Evolutionary conservation across 345 rosid genomes (phyloP).

Genomic region (Eucalyptus grandis): DNA sequence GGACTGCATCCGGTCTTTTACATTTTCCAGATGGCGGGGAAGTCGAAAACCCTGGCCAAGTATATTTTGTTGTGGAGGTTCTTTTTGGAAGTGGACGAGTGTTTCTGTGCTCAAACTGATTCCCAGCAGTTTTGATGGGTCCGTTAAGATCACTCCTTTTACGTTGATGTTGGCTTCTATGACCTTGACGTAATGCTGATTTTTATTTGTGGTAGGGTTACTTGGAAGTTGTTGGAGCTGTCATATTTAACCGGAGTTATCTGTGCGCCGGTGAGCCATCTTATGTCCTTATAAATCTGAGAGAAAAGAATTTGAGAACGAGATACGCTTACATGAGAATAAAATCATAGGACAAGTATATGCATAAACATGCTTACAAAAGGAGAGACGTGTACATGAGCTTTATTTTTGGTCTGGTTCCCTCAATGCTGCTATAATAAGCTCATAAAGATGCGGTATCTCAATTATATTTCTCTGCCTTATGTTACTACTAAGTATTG

Average conservation of each 20-base stretch:
- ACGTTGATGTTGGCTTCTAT: neutral
- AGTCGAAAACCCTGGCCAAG: neutral
- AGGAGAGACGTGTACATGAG: neutral
- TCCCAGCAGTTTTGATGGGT: slow-evolving; percentile 9
- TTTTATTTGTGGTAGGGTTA: neutral
- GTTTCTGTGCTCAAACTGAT: neutral
- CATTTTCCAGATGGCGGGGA: slow-evolving; percentile 3
- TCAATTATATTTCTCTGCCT: neutral
- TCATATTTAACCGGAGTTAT: neutral
- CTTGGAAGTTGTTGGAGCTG: neutral
- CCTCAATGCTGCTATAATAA: neutral
- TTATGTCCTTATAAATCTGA: neutral
- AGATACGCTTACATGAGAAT: neutral
- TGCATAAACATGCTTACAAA: neutral
- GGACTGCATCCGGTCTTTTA: neutral
- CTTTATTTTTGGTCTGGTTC: neutral
- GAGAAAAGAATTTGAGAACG: neutral
- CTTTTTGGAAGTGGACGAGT: neutral
- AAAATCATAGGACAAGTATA: slow-evolving; percentile 47
- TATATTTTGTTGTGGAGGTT: slow-evolving; percentile 6
- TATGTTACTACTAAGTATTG: neutral
- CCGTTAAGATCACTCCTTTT: neutral
- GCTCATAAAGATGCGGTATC: neutral
- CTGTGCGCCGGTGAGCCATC: neutral
- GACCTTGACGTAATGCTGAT: slow-evolving; percentile 22